Base-by-base conservation (phyloP, 805 yeast genomes). In the Candida cerambycidarum region DNA sequence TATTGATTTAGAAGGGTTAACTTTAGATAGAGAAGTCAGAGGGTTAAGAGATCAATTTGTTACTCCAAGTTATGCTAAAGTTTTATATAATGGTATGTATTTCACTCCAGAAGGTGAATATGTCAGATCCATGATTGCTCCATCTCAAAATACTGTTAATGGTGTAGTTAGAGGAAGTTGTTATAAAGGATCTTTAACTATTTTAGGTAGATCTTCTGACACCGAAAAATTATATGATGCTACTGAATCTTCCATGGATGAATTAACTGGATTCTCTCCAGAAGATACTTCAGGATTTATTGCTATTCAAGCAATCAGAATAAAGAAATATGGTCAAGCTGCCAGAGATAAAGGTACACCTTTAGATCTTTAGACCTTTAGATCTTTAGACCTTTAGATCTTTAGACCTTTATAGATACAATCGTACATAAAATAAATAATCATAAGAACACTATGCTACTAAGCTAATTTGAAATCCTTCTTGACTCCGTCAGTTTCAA, bases 241-340 rank as follows among this genome's bases (percentile, higher is more conserved):
- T 52, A 89, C 97, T 43, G 97, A 92, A 70, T 90, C 97, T 12
- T 92, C 98, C 10, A 93, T 93, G 99, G 99, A 93, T 71, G 99
- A 93, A 74, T 82, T 93, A 61, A 89, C 97, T 45, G 99, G 97
- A 46, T 93, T 93, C 79, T 84, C 87, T 59, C 99, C 99, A 51
- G 89, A 86, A 66, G 98, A 92, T 67, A 89, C 99, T 46, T 75
- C 95, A 48, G 99, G 99, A 43, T 93, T 93, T 80, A 93, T 93
- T 69, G 88, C 96, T 55, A 96, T 93, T 57, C 97, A 93, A 77
- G 88, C 98, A 50, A 93, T 93, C 69, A 89, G 99, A 79, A 87
- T 92, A 67, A 93, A 93, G 80, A 93, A 93, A 75, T 93, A 88
- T 67, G 99, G 99, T 67, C 95, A 89, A 73, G 79, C 93, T 60